phyloP scores from a whole-genome alignment of 345 rosid species.

The Salix suchowensis region DNA sequence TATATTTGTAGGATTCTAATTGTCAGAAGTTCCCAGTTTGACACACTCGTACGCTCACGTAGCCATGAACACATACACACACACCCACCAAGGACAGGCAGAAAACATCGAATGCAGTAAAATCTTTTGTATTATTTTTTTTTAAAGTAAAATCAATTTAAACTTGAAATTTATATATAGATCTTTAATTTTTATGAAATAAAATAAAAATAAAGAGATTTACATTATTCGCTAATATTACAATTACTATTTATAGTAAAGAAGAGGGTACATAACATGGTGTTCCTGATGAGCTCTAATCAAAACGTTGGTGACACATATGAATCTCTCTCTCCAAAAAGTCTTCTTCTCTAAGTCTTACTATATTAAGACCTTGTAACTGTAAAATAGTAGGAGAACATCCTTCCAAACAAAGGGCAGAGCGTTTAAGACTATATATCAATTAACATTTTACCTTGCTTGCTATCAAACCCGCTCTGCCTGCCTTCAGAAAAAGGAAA shows the following conservation, averaged over 20 bases:
- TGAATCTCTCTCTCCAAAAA: background rate
- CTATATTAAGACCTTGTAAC: slow-evolving; percentile 32
- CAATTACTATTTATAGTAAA: too few species aligned
- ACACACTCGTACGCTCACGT: background rate
- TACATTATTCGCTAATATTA: too few species aligned
- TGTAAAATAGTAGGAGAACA: slow-evolving; percentile 23
- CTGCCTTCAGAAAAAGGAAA: background rate
- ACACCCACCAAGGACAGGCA: too few species aligned
- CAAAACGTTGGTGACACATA: slow-evolving; percentile 11
- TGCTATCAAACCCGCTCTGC: slow-evolving; percentile 22
- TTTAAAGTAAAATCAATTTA: too few species aligned
- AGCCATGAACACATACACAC: background rate
- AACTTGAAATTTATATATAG: rapidly evolving
- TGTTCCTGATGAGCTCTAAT: slow-evolving; percentile 21
- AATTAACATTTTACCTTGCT: slow-evolving; percentile 22
- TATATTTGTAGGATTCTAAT: slow-evolving; percentile 12
- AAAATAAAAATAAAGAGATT: too few species aligned
- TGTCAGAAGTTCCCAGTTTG: background rate
- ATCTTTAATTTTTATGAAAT: too few species aligned
- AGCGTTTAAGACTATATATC: slow-evolving; percentile 17
- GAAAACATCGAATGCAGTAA: too few species aligned
- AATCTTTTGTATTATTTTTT: too few species aligned
- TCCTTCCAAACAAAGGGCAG: slow-evolving; percentile 1
- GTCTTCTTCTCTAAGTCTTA: slow-evolving; percentile 12
- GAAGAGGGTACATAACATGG: background rate